Evolutionary conservation across 176 grass and related monocot genomes (phyloP), one percentile per base, ranked within the genome.

Genomic region (Carex kokanica): DNA sequence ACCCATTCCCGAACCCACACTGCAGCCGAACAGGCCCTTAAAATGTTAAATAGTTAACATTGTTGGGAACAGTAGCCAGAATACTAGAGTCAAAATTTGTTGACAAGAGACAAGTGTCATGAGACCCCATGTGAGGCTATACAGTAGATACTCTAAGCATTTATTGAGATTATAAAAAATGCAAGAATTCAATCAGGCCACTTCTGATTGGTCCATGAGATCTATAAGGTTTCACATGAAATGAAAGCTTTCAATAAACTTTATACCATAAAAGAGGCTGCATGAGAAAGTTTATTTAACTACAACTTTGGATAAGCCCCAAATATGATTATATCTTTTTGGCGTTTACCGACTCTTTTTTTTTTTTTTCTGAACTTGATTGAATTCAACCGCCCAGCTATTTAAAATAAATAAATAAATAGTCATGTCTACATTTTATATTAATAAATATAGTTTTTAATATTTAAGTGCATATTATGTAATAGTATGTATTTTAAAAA

Each of bases 1-100:
- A n/a, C n/a, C n/a, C n/a, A n/a, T n/a, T n/a, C n/a, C n/a, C n/a
- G n/a, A n/a, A n/a, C n/a, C n/a, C n/a, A n/a, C n/a, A n/a, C n/a
- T n/a, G n/a, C n/a, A n/a, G n/a, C n/a, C n/a, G n/a, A n/a, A n/a
- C n/a, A n/a, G n/a, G n/a, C n/a, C n/a, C n/a, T n/a, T n/a, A n/a
- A n/a, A 77, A 25, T 47, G 29, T 13, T 66, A 18, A 43, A 67
- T 7, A 67, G 32, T 21, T 67, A 64, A 43, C 59, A 82, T 68
- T 82, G 80, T 65, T 68, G 60, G 25, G 43, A 18, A 67, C 38
- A 60, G 36, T 36, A 51, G 43, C 12, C 38, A 63, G 34, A 81
- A 56, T 55, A 73, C 20, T 61, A 82, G 55, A 86, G 85, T 87
- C 85, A 83, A 87, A 72, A 62, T 83, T 82, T 60, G 79, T 82